These are phyloP conservation scores for Colletotrichum brevisporum DNA, from an alignment of 2,329 filamentous ascomycete genomes.

Conservation along the genomic window DNA sequence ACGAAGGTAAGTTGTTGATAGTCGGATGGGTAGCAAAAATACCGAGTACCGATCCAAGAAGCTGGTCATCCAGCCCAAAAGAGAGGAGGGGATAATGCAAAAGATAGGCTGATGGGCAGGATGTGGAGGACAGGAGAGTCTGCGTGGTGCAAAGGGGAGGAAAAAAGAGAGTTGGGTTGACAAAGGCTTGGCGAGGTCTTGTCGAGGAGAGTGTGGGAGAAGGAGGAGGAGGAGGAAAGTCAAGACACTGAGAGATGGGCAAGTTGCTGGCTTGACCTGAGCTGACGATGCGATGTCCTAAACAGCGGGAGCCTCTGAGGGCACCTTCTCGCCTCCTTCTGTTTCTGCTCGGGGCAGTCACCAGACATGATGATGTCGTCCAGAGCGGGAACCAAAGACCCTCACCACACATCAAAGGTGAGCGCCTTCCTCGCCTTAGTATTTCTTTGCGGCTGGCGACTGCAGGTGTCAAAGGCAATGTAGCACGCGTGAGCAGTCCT, in stretches of 20 bases:
- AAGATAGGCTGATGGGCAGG: constrained; percentile 24
- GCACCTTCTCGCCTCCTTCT: constrained; percentile 29
- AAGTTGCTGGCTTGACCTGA: constrained; percentile 5
- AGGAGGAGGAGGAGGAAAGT: constrained; percentile 14
- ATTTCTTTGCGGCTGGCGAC: constrained; percentile 20
- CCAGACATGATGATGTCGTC: constrained; percentile 7
- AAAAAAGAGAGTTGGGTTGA: constrained; percentile 12
- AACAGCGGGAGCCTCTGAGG: constrained; percentile 17
- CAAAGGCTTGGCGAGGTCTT: constrained; percentile 18
- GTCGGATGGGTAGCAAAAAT: constrained; percentile 35
- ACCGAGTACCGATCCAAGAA: constrained; percentile 37
- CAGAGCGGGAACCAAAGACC: not conserved
- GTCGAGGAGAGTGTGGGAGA: constrained; percentile 12
- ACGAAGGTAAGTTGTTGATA: constrained; percentile 34
- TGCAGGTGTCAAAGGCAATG: constrained; percentile 15
- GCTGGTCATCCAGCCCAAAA: constrained; percentile 29
- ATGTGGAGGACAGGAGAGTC: constrained; percentile 14
- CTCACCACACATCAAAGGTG: constrained; percentile 12
- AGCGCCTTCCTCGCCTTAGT: constrained; percentile 7
- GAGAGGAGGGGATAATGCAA: constrained; percentile 36
- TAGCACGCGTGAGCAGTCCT: not conserved
- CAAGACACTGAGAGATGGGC: not conserved
- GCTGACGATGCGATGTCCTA: constrained; percentile 15
- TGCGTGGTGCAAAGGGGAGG: constrained; percentile 13
- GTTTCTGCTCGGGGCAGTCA: constrained; percentile 18